Evolutionary conservation across 257 asterid genomes (phyloP).

Genomic region (Salvia rosmarinus): DNA sequence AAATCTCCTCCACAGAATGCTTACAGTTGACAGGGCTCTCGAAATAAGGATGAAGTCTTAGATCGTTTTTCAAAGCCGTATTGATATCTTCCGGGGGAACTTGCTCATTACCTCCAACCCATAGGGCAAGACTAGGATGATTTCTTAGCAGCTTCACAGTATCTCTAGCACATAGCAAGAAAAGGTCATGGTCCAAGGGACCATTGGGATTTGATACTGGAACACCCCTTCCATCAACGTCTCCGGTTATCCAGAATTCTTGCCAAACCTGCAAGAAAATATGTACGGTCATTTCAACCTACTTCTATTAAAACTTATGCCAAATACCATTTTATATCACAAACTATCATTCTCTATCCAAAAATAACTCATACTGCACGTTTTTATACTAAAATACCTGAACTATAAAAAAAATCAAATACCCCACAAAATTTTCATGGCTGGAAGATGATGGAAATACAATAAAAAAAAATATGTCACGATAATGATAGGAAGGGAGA

Average conservation of each 20-base stretch:
- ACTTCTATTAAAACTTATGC: no score
- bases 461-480: no score
- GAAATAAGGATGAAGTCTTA: slow-evolving; percentile 75
- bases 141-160: slow-evolving; percentile 88
- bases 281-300: no score
- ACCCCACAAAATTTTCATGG: no score
- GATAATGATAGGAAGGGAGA: slow-evolving; percentile 22
- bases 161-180: slow-evolving; percentile 89
- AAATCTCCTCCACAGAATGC: slow-evolving; percentile 29
- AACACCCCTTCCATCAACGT: slow-evolving; percentile 83
- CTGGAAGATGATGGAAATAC: no score
- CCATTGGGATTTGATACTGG: slow-evolving; percentile 93
- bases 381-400: no score
- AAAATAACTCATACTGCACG: no score
- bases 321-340: no score
- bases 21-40: slow-evolving; percentile 31
- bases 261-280: slow-evolving; percentile 83
- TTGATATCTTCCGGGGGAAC: slow-evolving; percentile 90
- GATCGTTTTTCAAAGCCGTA: slow-evolving; percentile 62
- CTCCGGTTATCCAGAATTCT: slow-evolving; percentile 99
- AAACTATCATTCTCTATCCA: no score
- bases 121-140: slow-evolving; percentile 96
- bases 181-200: slow-evolving; percentile 92
- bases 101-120: slow-evolving; percentile 99
- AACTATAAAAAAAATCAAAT: no score